Conservation (phyloP, 345 rosid genomes). For the Eucalyptus curtisii region DNA sequence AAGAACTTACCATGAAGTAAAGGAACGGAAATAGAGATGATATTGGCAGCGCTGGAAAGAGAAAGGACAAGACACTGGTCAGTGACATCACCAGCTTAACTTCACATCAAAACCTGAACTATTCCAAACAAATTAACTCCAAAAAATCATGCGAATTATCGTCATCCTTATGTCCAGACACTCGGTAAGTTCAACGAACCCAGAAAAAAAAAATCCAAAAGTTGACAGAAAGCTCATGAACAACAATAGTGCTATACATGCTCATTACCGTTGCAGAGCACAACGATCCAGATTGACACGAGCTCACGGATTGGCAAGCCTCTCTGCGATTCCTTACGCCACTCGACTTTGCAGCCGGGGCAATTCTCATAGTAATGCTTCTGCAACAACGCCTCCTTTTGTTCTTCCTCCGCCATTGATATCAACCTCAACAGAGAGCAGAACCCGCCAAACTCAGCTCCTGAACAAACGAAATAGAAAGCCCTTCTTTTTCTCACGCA, state of each 20-base stretch:
- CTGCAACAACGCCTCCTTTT: conserved; percentile 29
- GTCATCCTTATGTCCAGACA: not conserved
- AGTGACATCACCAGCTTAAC: not conserved
- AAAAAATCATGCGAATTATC: not conserved
- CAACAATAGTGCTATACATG: not conserved
- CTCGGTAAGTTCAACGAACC: not conserved
- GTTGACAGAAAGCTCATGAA: not conserved
- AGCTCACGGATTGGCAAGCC: conserved; percentile 59
- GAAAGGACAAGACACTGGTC: not conserved
- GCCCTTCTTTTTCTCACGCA: not conserved
- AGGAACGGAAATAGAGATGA: conserved; percentile 84
- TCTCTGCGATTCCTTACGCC: conserved; percentile 24
- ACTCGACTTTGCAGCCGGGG: conserved; percentile 76
- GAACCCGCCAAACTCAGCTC: not conserved
- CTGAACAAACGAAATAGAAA: conserved; percentile 74
- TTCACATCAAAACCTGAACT: not conserved
- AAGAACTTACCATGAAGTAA: conserved; percentile 77
- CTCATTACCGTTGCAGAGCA: conserved; percentile 44
- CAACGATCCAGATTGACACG: conserved; percentile 57
- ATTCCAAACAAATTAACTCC: not conserved
- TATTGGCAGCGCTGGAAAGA: conserved; percentile 72
- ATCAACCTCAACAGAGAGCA: not conserved
- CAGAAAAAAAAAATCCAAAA: not conserved
- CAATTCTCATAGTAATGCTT: conserved; percentile 46
- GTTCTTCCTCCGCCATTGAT: conserved; percentile 6